phyloP scores from a whole-genome alignment of 805 yeast genomes.

The Candida maltosa region DNA sequence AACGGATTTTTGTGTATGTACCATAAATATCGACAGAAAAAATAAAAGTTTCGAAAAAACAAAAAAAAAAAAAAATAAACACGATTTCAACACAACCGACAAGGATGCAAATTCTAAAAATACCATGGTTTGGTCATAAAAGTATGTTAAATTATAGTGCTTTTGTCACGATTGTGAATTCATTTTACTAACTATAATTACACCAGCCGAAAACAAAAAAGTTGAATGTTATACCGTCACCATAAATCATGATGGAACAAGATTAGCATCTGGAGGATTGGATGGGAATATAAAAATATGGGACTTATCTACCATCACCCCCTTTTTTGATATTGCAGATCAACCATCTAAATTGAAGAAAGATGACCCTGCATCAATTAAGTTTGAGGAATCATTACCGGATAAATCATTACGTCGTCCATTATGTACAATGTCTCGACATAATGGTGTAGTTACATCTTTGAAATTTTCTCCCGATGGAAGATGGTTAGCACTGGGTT shows the following conservation, averaged over 20 bases:
- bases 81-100: too few relatives aligned
- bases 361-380: background rate
- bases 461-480: constrained; percentile 93
- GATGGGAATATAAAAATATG: constrained; percentile 90
- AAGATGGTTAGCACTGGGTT: constrained; percentile 86
- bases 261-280: constrained; percentile 91
- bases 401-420: constrained; percentile 41
- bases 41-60: background rate
- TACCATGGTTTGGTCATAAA: constrained; percentile 44
- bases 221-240: constrained; percentile 84
- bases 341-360: constrained; percentile 7
- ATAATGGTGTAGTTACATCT: constrained; percentile 94
- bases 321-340: constrained; percentile 26
- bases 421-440: constrained; percentile 87
- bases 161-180: background rate
- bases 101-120: constrained; percentile 41
- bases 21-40: too few relatives aligned
- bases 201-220: constrained; percentile 75
- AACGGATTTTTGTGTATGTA: too few relatives aligned
- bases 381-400: constrained; percentile 12
- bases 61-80: background rate
- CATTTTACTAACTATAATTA: constrained; percentile 18
- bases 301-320: constrained; percentile 58
- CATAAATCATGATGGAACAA: constrained; percentile 75
- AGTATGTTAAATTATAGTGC: constrained; percentile 24